These are phyloP conservation scores for Middelhovenomyces tepae DNA, from an alignment of 805 yeast species.

Conservation along the genomic window DNA sequence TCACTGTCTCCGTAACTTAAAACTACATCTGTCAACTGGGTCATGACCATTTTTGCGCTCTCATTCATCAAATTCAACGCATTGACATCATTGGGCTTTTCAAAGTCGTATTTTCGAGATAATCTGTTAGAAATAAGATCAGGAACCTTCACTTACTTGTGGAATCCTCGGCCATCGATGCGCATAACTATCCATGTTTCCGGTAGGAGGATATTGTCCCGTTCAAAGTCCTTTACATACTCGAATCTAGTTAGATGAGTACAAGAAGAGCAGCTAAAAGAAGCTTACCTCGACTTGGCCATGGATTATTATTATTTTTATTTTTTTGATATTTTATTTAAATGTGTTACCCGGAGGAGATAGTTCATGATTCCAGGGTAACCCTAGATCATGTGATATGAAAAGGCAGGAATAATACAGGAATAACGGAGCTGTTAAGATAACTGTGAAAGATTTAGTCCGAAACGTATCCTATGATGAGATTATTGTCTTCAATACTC, in stretches of 20 bases:
- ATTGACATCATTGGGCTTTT: constrained; percentile 75
- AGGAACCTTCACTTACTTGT: constrained; percentile 32
- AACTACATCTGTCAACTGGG: constrained; percentile 58
- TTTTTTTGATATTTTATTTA: background rate
- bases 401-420: too few species aligned
- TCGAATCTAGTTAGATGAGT: constrained; percentile 43
- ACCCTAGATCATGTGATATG: too few species aligned
- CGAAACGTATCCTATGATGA: too few species aligned
- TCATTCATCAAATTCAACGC: constrained; percentile 77
- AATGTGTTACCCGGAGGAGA: too few species aligned
- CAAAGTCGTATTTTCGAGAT: constrained; percentile 61
- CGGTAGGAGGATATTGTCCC: constrained; percentile 62
- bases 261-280: background rate
- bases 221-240: constrained; percentile 76
- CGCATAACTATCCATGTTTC: constrained; percentile 76
- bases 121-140: constrained; percentile 30
- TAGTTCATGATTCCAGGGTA: too few species aligned
- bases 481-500: too few species aligned
- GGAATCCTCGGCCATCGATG: constrained; percentile 92
- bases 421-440: too few species aligned
- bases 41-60: constrained; percentile 61
- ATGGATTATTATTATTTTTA: constrained; percentile 1
- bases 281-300: constrained; percentile 13
- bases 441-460: too few species aligned
- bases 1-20: constrained; percentile 94